Evolutionary conservation across 1,284 basidiomycete genomes (phyloP).

Genomic region (Fomitopsis betulina): DNA sequence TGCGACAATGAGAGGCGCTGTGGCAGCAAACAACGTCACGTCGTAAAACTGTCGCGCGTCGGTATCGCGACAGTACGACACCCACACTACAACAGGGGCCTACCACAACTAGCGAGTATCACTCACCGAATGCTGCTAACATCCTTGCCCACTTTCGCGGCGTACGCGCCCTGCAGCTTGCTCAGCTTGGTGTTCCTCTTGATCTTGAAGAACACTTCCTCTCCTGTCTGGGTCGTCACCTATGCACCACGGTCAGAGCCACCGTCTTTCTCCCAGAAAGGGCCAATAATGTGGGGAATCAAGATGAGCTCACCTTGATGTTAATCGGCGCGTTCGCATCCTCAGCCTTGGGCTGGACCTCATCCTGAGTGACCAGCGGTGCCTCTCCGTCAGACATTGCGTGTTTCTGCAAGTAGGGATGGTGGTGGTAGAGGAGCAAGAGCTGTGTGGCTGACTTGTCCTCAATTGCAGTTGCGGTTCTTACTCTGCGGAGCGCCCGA

Average conservation of each 20-base stretch:
- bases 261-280: not conserved
- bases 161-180: slow-evolving; percentile 93
- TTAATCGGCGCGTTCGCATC: slow-evolving; percentile 74
- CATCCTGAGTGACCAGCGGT: slow-evolving; percentile 33
- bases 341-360: slow-evolving; percentile 54
- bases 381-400: slow-evolving; percentile 61
- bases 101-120: not conserved
- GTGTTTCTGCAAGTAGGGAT: not conserved
- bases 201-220: slow-evolving; percentile 98
- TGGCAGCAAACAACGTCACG: not conserved
- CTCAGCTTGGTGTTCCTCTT: slow-evolving; percentile 91
- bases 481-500: not conserved
- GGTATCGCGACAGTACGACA: not conserved
- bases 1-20: not conserved
- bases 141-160: slow-evolving; percentile 90
- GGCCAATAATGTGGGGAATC: not conserved
- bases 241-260: slow-evolving; percentile 21
- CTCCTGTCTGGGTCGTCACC: slow-evolving; percentile 76
- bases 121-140: slow-evolving; percentile 80
- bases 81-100: not conserved
- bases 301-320: slow-evolving; percentile 60
- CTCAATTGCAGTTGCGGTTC: not conserved
- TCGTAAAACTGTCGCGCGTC: not conserved
- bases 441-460: slow-evolving; percentile 2
- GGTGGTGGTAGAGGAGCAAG: not conserved